Evolutionary conservation across 768 basidiomycete species (phyloP).

Genomic region (Boletus rubropictus): DNA sequence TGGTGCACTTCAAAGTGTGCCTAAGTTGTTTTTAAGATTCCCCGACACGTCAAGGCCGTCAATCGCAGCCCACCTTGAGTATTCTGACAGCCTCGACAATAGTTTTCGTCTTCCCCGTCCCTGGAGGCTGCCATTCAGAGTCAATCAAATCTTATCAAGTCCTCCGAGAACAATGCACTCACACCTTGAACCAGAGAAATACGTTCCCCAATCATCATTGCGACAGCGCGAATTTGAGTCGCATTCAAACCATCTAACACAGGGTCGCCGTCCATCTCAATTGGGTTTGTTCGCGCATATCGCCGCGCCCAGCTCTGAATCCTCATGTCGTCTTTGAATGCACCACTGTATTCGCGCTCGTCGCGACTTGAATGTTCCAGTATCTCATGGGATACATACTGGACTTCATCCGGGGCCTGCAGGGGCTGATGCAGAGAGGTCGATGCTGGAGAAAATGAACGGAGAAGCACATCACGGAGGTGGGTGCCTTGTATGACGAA

Average conservation of each 20-base stretch:
- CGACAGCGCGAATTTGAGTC: constrained; percentile 78
- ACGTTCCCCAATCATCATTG: constrained; percentile 77
- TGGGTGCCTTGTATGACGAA: constrained; percentile 63
- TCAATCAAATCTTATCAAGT: background rate
- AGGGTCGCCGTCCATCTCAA: constrained; percentile 76
- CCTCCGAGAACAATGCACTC: constrained; percentile 20
- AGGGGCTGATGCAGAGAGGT: constrained; percentile 27
- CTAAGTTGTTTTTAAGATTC: constrained; percentile 31
- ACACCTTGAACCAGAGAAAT: constrained; percentile 86
- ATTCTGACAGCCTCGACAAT: constrained; percentile 81
- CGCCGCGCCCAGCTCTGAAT: constrained; percentile 80
- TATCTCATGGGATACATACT: constrained; percentile 34
- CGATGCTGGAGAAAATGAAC: constrained; percentile 40
- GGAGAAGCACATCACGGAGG: constrained; percentile 65
- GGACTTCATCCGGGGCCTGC: constrained; percentile 36
- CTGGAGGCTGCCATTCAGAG: constrained; percentile 58
- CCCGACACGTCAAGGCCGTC: background rate
- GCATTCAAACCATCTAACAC: constrained; percentile 55
- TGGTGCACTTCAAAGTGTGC: constrained; percentile 74
- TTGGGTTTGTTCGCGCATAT: constrained; percentile 52
- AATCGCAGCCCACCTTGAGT: constrained; percentile 50
- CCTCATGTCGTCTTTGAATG: constrained; percentile 65
- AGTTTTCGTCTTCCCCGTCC: constrained; percentile 90
- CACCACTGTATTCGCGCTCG: constrained; percentile 32
- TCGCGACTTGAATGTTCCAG: constrained; percentile 35